A percentile compares a stretch with the other conserved stretches of the same genome.
phyloP scores from a whole-genome alignment of 345 rosid genomes.

The Lumnitzera littorea region DNA sequence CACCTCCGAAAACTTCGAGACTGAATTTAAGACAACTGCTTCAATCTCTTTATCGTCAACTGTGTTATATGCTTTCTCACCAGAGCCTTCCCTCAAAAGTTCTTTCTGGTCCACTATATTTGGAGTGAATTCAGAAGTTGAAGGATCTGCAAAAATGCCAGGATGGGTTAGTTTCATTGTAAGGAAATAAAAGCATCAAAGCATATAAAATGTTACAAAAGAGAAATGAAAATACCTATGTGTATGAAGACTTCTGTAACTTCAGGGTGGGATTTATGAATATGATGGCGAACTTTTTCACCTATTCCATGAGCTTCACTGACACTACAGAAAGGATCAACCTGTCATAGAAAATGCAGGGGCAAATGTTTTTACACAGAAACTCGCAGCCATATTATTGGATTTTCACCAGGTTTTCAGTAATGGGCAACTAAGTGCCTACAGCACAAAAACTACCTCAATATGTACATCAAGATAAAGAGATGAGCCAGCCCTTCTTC shows the following conservation, averaged over 20 bases:
- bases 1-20: conserved; percentile 55
- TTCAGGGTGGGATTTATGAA: conserved; percentile 58
- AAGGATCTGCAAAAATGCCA: conserved; percentile 52
- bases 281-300: conserved; percentile 65
- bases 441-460: conserved; percentile 41
- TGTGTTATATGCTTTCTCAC: conserved; percentile 16
- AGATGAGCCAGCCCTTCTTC: conserved; percentile 90
- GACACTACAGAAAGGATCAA: conserved; percentile 81
- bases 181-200: no score
- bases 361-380: not conserved
- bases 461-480: conserved; percentile 90
- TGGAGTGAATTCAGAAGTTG: conserved; percentile 32
- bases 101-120: conserved; percentile 21
- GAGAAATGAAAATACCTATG: conserved; percentile 45
- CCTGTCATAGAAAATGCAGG: conserved; percentile 33
- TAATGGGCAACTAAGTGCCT: not conserved
- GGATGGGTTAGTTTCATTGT: no score
- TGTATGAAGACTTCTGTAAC: conserved; percentile 91
- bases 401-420: not conserved
- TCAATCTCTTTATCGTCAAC: conserved; percentile 39
- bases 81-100: conserved; percentile 10
- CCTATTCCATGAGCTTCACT: conserved; percentile 90
- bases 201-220: not conserved
- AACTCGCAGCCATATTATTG: not conserved
- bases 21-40: conserved; percentile 28